Evolutionary conservation across 2,329 filamentous ascomycete genomes (phyloP).

Genomic region (Fusarium sp.): DNA sequence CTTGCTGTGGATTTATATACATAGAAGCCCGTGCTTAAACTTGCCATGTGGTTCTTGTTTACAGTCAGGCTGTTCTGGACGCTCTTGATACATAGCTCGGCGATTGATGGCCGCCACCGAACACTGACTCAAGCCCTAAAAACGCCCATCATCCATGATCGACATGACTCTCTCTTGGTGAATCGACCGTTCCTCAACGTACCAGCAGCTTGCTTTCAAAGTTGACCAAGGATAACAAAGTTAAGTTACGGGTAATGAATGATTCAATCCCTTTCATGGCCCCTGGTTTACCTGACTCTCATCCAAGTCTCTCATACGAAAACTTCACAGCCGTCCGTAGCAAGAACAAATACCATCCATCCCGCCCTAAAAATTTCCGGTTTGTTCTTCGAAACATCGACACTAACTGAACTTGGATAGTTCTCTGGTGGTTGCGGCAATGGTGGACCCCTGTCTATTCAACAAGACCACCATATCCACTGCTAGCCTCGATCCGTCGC

Average conservation of each 20-base stretch:
- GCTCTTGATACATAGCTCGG: background rate
- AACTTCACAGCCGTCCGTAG: background rate
- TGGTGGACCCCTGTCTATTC: conserved; percentile 20
- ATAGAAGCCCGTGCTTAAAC: background rate
- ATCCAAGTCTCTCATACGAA: background rate
- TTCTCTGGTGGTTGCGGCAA: conserved; percentile 25
- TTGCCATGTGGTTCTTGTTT: conserved; percentile 14
- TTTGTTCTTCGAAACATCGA: background rate
- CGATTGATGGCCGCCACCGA: background rate
- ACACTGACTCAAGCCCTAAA: conserved; percentile 10
- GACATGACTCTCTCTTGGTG: conserved; percentile 7
- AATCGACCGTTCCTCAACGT: background rate
- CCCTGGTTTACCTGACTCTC: background rate
- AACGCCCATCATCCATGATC: conserved; percentile 7
- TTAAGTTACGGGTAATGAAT: background rate
- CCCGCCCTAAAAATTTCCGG: background rate
- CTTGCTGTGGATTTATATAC: background rate
- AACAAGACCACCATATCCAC: conserved; percentile 12
- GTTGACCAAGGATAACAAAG: background rate
- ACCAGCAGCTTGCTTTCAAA: background rate
- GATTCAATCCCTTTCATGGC: background rate
- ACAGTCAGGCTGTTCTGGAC: conserved; percentile 7
- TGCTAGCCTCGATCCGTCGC: conserved; percentile 40
- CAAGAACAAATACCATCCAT: background rate
- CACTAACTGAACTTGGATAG: conserved; percentile 11